Conservation (phyloP, 106 monocot species). For the Dendrobium catenatum region DNA sequence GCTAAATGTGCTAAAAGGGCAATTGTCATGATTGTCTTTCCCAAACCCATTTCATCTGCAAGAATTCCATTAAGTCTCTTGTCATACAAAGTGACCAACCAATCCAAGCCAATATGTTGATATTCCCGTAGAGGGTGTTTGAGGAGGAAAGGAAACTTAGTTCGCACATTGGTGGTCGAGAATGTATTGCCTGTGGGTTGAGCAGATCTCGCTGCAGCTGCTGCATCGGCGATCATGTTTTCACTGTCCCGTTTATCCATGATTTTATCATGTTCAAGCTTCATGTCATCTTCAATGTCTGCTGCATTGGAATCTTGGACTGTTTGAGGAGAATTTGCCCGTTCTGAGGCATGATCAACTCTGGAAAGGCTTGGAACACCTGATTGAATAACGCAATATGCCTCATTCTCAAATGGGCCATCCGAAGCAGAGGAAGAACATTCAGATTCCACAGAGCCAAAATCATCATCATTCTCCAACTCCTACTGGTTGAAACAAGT, state of each 20-base stretch:
- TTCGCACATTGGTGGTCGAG: constrained; percentile 92
- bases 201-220: constrained; percentile 97
- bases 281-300: constrained; percentile 12
- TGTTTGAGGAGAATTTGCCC: constrained; percentile 4
- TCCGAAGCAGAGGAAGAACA: constrained; percentile 43
- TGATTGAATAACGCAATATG: constrained; percentile 10
- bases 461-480: constrained; percentile 18
- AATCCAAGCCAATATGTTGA: constrained; percentile 97
- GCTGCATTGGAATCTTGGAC: constrained; percentile 5
- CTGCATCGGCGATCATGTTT: constrained; percentile 91
- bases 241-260: constrained; percentile 49
- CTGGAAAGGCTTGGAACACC: constrained; percentile 8
- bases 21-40: constrained; percentile 99
- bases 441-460: constrained; percentile 28
- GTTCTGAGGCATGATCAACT: constrained; percentile 6
- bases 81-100: constrained; percentile 99
- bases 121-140: constrained; percentile 93
- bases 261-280: constrained; percentile 7
- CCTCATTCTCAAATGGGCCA: constrained; percentile 20
- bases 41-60: constrained; percentile 99
- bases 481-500: constrained; percentile 40
- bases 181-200: constrained; percentile 99
- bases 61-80: constrained; percentile 95
- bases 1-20: constrained; percentile 91
- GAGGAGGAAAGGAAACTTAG: constrained; percentile 94